These are phyloP conservation scores for Vaccinium myrtillus DNA, from an alignment of 148 eudicot genomes.

Conservation along the genomic window DNA sequence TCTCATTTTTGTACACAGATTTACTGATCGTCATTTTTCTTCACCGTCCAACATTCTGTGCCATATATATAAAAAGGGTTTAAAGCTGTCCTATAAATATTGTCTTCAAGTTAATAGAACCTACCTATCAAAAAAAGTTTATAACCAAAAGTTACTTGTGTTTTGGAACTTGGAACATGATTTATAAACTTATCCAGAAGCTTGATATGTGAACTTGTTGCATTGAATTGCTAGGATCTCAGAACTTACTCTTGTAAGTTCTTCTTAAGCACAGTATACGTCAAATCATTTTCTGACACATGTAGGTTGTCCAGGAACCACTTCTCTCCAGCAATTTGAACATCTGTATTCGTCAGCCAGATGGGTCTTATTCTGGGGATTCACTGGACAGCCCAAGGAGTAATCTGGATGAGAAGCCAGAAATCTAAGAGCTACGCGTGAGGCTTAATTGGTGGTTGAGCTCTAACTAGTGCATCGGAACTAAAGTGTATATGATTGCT, in stretches of 20 bases:
- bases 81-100: background rate
- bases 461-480: slow-evolving; percentile 21
- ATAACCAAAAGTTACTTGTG: background rate
- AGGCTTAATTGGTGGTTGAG: slow-evolving; percentile 11
- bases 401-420: slow-evolving; percentile 26
- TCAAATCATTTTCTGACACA: slow-evolving; percentile 11
- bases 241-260: background rate
- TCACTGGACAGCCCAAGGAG: slow-evolving; percentile 46
- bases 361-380: slow-evolving; percentile 56
- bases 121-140: background rate
- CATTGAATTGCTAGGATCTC: background rate
- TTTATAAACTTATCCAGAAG: background rate
- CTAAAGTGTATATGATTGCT: slow-evolving; percentile 11
- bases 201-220: background rate
- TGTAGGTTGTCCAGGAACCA: slow-evolving; percentile 36
- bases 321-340: slow-evolving; percentile 47
- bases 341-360: slow-evolving; percentile 57
- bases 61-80: background rate
- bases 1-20: background rate
- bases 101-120: background rate
- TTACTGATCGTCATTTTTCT: background rate
- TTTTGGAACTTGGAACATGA: background rate
- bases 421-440: background rate
- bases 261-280: background rate
- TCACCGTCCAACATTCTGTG: background rate